A percentile compares a stretch with the other conserved stretches of the same genome.
Conservation (phyloP, 768 basidiomycete species). For the Cantharellus cinnabarinus region DNA sequence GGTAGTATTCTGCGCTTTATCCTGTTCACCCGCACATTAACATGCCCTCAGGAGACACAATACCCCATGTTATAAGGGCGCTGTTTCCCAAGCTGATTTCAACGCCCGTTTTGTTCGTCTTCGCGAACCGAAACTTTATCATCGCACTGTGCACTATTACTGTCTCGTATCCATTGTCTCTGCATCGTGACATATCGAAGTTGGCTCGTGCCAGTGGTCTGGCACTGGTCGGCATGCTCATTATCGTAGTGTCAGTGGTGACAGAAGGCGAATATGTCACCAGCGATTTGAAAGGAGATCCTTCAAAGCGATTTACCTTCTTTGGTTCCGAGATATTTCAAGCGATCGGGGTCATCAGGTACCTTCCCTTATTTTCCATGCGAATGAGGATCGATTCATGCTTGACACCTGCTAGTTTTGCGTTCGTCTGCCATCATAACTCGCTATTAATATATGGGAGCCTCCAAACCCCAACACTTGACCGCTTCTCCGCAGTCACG, state of each 20-base stretch:
- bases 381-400: background rate
- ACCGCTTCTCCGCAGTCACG: conserved; percentile 80
- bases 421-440: conserved; percentile 96
- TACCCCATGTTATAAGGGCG: conserved; percentile 81
- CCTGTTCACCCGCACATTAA: background rate
- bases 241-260: conserved; percentile 75
- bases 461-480: conserved; percentile 78
- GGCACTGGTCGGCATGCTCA: conserved; percentile 80
- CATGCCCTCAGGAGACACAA: conserved; percentile 56
- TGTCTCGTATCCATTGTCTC: conserved; percentile 84
- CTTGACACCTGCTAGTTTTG: conserved; percentile 32
- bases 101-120: conserved; percentile 52
- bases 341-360: conserved; percentile 80
- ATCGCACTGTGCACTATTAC: conserved; percentile 70
- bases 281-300: conserved; percentile 55
- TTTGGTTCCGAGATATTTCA: conserved; percentile 70
- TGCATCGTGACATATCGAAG: conserved; percentile 96
- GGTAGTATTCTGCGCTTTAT: conserved; percentile 17
- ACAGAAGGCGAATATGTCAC: conserved; percentile 63
- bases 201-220: conserved; percentile 81
- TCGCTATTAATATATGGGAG: conserved; percentile 91
- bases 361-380: conserved; percentile 13
- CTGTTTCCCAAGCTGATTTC: conserved; percentile 47
- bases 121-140: conserved; percentile 76
- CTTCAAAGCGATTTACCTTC: conserved; percentile 50